Base-by-base conservation (phyloP, 1,284 basidiomycete species). In the Pseudozyma tsukubaensis region DNA sequence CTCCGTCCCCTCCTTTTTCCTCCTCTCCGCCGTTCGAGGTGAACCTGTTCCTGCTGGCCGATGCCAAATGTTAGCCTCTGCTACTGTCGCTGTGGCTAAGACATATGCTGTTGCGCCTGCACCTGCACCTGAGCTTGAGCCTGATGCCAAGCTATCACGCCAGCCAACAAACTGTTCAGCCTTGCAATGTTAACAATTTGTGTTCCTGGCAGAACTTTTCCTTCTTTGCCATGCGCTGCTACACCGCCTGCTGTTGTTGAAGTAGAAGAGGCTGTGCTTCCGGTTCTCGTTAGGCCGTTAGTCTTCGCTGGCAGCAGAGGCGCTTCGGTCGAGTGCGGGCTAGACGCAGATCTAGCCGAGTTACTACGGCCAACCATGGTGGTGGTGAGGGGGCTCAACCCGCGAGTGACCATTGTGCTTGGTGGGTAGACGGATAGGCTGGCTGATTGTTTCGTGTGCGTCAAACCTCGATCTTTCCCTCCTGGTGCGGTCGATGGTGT, bases 111-210 rank as follows among this genome's bases (percentile, higher is more conserved):
- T n/a, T 54, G 40, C 36, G 35, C 16, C 13, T 43, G 19, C 14
- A 18, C 37, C 14, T 62, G 40, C 3, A 45, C 48, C 18, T 52
- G 61, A 18, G 32, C 29, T 32, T 59, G 56, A 1, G 11, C 16
- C 24, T 66, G 65, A 18, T 58, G 50, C 16, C 18, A 37, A 0
- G 44, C 57, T 12, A 79, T 52, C 0, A 79, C 57, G 11, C 53
- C 4, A 0, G 52, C 53, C 10, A 79, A 60, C 8, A 79, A 48
- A 24, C 65, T 70, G 43, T 79, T 79, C 29, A 77, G 62, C 1
- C 63, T 18, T 18, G 57, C 60, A 11, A 74, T 48, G 14, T 43
- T 63, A 35, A 79, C 62, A 21, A 77, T 58, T 12, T 62, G 59
- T 0, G 37, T 49, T 8, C 77, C 77, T 14, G n/a, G 45, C 18